These are phyloP conservation scores for Salvia sclarea DNA, from an alignment of 305 asterid genomes.

Conservation along the genomic window DNA sequence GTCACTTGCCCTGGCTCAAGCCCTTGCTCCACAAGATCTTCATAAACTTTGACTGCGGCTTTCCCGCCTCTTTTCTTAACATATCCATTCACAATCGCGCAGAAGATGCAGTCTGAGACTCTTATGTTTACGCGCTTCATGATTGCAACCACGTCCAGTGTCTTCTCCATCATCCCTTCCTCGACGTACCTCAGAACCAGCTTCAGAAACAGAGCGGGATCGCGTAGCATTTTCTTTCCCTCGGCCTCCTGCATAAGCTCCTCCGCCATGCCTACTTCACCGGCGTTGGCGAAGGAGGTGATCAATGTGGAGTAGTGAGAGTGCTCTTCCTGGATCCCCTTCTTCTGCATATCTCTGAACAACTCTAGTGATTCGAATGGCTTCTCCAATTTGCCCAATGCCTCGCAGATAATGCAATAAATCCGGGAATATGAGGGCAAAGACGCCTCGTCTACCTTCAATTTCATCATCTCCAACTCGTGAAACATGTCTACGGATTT, in stretches of 20 bases:
- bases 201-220: conserved; percentile 78
- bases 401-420: conserved; percentile 60
- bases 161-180: conserved; percentile 62
- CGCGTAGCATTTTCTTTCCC: conserved; percentile 67
- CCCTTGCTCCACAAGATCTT: conserved; percentile 49
- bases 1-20: conserved; percentile 91
- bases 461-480: conserved; percentile 42
- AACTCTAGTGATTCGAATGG: conserved; percentile 60
- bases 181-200: conserved; percentile 62
- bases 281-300: conserved; percentile 48
- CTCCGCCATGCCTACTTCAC: conserved; percentile 61
- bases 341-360: conserved; percentile 62
- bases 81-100: conserved; percentile 84
- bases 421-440: conserved; percentile 33
- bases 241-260: conserved; percentile 77
- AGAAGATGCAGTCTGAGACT: conserved; percentile 83
- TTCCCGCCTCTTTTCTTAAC: conserved; percentile 55
- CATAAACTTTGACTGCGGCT: conserved; percentile 57
- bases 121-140: conserved; percentile 64
- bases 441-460: conserved; percentile 9
- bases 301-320: conserved; percentile 67
- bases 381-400: conserved; percentile 60
- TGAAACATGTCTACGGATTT: conserved; percentile 44
- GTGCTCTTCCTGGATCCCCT: conserved; percentile 53
- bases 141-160: conserved; percentile 48